phyloP scores from a whole-genome alignment of 805 yeast species.

The Cyberlindnera americana region DNA sequence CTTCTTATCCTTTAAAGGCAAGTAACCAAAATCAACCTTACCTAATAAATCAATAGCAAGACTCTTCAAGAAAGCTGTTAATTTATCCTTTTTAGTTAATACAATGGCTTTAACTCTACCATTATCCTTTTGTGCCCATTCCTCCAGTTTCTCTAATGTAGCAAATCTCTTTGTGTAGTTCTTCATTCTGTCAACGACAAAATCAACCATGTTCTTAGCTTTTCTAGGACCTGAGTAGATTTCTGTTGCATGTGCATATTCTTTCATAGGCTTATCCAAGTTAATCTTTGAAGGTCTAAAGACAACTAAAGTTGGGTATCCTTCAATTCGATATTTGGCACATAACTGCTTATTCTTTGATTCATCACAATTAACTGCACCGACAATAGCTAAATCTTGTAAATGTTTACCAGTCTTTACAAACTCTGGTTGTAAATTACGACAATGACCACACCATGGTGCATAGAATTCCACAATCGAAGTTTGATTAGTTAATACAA shows the following conservation, averaged over 20 bases:
- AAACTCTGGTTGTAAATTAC: slow-evolving; percentile 61
- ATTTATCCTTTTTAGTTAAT: slow-evolving; percentile 45
- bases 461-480: slow-evolving; percentile 88
- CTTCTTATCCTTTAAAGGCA: slow-evolving; percentile 29
- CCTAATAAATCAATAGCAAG: slow-evolving; percentile 69
- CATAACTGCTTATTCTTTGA: slow-evolving; percentile 67
- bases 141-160: slow-evolving; percentile 31
- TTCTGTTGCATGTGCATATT: slow-evolving; percentile 49
- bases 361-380: slow-evolving; percentile 83
- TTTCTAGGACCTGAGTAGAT: slow-evolving; percentile 60
- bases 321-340: slow-evolving; percentile 57
- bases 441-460: slow-evolving; percentile 98
- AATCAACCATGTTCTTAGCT: slow-evolving; percentile 49
- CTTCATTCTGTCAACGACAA: slow-evolving; percentile 55
- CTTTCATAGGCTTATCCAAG: slow-evolving; percentile 20
- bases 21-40: slow-evolving; percentile 43
- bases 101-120: slow-evolving; percentile 43
- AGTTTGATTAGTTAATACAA: slow-evolving; percentile 68
- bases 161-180: slow-evolving; percentile 57
- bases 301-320: slow-evolving; percentile 81
- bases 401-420: slow-evolving; percentile 59
- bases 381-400: slow-evolving; percentile 59
- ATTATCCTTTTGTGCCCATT: slow-evolving; percentile 20
- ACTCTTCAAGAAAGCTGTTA: slow-evolving; percentile 57
- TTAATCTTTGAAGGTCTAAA: slow-evolving; percentile 76